phyloP scores from a whole-genome alignment of 225 moss, liverwort and hornwort species.

The Bryum argenteum region DNA sequence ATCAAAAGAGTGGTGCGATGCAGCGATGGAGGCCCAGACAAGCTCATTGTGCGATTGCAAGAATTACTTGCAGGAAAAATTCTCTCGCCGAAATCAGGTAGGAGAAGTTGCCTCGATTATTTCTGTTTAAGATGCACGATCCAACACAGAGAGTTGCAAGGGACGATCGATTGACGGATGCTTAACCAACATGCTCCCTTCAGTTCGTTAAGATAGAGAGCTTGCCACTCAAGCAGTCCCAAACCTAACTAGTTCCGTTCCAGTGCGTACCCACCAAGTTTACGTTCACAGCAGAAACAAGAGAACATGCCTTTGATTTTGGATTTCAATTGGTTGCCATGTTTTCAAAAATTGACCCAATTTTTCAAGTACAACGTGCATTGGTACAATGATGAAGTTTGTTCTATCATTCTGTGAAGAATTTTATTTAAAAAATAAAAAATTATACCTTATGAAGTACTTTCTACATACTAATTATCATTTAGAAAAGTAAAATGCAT shows the following conservation, averaged over 20 bases:
- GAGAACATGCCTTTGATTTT: too few relatives aligned
- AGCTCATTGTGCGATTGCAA: conserved; percentile 17
- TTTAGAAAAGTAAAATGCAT: too few relatives aligned
- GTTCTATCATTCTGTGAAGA: too few relatives aligned
- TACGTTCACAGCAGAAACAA: too few relatives aligned
- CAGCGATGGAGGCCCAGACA: conserved; percentile 10
- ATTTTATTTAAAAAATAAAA: too few relatives aligned
- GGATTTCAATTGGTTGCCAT: too few relatives aligned
- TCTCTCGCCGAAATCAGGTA: neutral
- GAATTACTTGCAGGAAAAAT: conserved; percentile 4
- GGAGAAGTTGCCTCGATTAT: too few relatives aligned
- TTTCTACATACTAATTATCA: too few relatives aligned
- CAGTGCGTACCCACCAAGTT: neutral
- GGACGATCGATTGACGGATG: neutral
- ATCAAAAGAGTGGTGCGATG: neutral
- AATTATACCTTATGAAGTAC: too few relatives aligned
- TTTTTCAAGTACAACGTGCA: too few relatives aligned
- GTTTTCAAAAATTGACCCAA: too few relatives aligned
- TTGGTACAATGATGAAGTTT: too few relatives aligned
- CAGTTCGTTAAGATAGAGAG: conserved; percentile 13
- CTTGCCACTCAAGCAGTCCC: conserved; percentile 10
- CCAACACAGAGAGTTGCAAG: conserved; percentile 1
- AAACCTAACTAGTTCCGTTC: conserved; percentile 20
- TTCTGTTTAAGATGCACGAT: neutral
- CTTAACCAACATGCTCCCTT: conserved; percentile 1